phyloP scores from a whole-genome alignment of 805 yeast genomes.

The Clavispora fructus region DNA sequence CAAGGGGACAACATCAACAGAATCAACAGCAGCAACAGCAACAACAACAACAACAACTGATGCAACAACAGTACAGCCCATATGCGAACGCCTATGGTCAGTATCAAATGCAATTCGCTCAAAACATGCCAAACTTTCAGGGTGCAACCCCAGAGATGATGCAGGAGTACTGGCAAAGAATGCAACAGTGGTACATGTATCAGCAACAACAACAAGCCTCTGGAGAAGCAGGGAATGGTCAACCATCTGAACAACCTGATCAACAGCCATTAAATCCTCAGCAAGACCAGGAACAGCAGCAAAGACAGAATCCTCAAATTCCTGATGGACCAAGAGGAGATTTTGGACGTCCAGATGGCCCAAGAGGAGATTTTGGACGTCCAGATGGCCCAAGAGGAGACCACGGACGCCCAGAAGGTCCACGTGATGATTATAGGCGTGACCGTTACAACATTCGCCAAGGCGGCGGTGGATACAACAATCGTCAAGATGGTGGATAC shows the following conservation, averaged over 20 bases:
- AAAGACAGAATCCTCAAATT: slow-evolving; percentile 15
- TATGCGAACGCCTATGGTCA: slow-evolving; percentile 21
- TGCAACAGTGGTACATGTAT: slow-evolving; percentile 62
- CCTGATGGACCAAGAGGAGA: neutral
- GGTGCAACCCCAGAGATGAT: slow-evolving; percentile 47
- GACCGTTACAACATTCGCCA: neutral
- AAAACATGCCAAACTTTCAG: slow-evolving; percentile 9
- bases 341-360: slow-evolving; percentile 13
- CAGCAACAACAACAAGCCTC: slow-evolving; percentile 39
- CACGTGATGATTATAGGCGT: slow-evolving; percentile 1
- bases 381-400: slow-evolving; percentile 23
- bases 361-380: neutral
- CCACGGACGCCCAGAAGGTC: slow-evolving; percentile 6
- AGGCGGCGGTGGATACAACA: neutral
- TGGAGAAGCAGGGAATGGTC: slow-evolving; percentile 17
- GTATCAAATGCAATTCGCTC: slow-evolving; percentile 10
- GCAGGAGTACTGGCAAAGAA: slow-evolving; percentile 59
- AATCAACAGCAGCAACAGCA: slow-evolving; percentile 21
- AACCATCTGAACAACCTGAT: slow-evolving; percentile 27
- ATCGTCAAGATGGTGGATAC: neutral
- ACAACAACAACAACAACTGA: slow-evolving; percentile 20
- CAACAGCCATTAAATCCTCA: slow-evolving; percentile 42
- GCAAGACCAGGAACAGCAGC: slow-evolving; percentile 15
- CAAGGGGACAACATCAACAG: slow-evolving; percentile 62
- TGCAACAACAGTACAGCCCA: slow-evolving; percentile 26